These are phyloP conservation scores for Candida tropicalis DNA, from an alignment of 1,139 yeast genomes.

Conservation along the genomic window DNA sequence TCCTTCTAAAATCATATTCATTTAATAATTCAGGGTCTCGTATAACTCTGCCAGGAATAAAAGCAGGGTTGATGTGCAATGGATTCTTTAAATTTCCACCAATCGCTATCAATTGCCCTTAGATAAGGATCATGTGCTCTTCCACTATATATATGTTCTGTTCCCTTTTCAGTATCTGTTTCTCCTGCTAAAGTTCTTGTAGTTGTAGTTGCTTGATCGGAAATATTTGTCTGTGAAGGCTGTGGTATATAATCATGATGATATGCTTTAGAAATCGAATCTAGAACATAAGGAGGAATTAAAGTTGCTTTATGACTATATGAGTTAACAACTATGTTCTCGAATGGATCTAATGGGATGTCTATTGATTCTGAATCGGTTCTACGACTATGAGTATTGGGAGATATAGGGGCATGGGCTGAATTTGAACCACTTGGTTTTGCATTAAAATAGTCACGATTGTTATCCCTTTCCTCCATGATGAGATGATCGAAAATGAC, in stretches of 20 bases:
- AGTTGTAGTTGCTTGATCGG: constrained; percentile 1
- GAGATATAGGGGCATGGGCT: not conserved
- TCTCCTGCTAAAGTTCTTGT: constrained; percentile 1
- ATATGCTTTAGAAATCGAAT: constrained; percentile 51
- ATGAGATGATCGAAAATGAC: no score
- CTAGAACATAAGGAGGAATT: constrained; percentile 62
- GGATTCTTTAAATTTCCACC: constrained; percentile 40
- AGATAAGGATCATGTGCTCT: constrained; percentile 37
- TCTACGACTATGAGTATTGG: not conserved
- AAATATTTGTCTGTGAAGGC: constrained; percentile 14
- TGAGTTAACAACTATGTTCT: constrained; percentile 28
- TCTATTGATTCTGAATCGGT: constrained; percentile 7
- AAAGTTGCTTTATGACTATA: constrained; percentile 44
- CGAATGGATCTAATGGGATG: constrained; percentile 26
- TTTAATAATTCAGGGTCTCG: constrained; percentile 26
- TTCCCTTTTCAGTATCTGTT: constrained; percentile 22
- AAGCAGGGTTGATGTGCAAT: constrained; percentile 41
- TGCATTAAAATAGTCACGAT: not conserved
- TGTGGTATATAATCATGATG: constrained; percentile 33
- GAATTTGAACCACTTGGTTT: constrained; percentile 1
- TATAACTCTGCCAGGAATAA: constrained; percentile 30
- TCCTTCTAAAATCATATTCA: constrained; percentile 34
- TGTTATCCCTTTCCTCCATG: not conserved
- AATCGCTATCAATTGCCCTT: constrained; percentile 38
- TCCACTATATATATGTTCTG: constrained; percentile 4